phyloP scores from a whole-genome alignment of 805 yeast species.

The Pichia manshurica region DNA sequence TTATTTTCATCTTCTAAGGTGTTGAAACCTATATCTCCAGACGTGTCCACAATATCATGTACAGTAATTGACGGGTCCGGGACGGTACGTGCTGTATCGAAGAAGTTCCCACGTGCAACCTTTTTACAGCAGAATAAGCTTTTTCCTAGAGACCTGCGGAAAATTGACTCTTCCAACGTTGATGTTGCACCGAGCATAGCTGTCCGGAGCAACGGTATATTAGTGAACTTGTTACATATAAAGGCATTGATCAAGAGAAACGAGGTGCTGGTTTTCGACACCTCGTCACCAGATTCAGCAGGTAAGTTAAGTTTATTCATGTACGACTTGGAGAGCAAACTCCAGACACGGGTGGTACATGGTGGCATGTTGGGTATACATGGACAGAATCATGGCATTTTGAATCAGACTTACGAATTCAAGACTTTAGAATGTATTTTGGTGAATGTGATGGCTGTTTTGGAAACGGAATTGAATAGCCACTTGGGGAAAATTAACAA shows the following conservation, averaged over 20 bases:
- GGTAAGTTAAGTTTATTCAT: slow-evolving; percentile 68
- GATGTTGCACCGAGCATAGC: slow-evolving; percentile 89
- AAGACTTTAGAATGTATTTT: slow-evolving; percentile 77
- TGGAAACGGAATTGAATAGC: slow-evolving; percentile 67
- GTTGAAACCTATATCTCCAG: slow-evolving; percentile 42
- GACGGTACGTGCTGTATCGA: slow-evolving; percentile 59
- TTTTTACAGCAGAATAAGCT: slow-evolving; percentile 65
- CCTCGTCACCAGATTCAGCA: slow-evolving; percentile 57
- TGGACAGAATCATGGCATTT: slow-evolving; percentile 2
- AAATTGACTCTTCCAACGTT: slow-evolving; percentile 64
- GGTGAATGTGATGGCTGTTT: slow-evolving; percentile 69
- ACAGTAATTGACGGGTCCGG: slow-evolving; percentile 75
- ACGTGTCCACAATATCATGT: slow-evolving; percentile 58
- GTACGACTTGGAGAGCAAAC: slow-evolving; percentile 76
- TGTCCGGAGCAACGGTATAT: slow-evolving; percentile 68
- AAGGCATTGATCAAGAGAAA: slow-evolving; percentile 84
- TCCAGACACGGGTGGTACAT: slow-evolving; percentile 36
- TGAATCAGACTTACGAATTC: slow-evolving; percentile 61
- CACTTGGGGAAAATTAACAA: slow-evolving; percentile 55
- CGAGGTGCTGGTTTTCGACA: slow-evolving; percentile 78
- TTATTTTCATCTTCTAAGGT: slow-evolving; percentile 15
- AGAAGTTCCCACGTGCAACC: slow-evolving; percentile 67
- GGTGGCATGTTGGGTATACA: slow-evolving; percentile 19
- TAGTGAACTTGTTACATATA: slow-evolving; percentile 79
- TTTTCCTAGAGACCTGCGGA: slow-evolving; percentile 82